Evolutionary conservation across 352 stramenopile genomes (phyloP).

Genomic region (Pythium rishiriense): DNA sequence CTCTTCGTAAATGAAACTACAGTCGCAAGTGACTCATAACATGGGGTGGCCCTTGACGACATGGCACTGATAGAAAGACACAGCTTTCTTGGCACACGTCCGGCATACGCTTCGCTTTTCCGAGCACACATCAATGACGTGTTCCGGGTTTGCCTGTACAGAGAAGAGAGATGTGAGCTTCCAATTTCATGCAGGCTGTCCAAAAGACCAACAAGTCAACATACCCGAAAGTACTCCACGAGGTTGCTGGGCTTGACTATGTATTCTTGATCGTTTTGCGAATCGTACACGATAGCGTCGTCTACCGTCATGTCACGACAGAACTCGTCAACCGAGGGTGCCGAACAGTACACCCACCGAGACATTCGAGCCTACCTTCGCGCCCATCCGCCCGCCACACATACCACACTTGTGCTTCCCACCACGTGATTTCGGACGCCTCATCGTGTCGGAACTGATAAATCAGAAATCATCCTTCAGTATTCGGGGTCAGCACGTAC

Average conservation of each 20-base stretch:
- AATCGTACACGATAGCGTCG: conserved; percentile 16
- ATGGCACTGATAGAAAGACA: conserved; percentile 70
- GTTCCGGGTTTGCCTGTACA: conserved; percentile 55
- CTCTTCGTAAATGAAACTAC: background rate
- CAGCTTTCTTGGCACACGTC: conserved; percentile 35
- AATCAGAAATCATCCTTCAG: background rate
- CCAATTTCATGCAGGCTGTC: too few relatives aligned
- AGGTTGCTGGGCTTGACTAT: conserved; percentile 1
- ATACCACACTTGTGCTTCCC: conserved; percentile 87
- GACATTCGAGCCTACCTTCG: conserved; percentile 36
- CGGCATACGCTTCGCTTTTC: conserved; percentile 46
- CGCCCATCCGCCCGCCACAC: conserved; percentile 66
- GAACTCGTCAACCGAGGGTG: too few relatives aligned
- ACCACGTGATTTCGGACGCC: conserved; percentile 66
- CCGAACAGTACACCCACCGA: background rate
- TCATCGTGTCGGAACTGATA: conserved; percentile 71
- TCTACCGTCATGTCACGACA: background rate
- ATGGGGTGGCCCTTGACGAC: conserved; percentile 75
- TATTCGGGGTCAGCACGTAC: background rate
- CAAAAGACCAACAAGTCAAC: background rate
- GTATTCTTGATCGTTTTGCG: conserved; percentile 5
- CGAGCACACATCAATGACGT: conserved; percentile 71
- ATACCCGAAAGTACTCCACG: conserved; percentile 8
- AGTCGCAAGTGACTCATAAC: conserved; percentile 35
- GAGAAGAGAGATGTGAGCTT: background rate